Conservation (phyloP, 495 filamentous ascomycete genomes). For the Cudoniella acicularis region DNA sequence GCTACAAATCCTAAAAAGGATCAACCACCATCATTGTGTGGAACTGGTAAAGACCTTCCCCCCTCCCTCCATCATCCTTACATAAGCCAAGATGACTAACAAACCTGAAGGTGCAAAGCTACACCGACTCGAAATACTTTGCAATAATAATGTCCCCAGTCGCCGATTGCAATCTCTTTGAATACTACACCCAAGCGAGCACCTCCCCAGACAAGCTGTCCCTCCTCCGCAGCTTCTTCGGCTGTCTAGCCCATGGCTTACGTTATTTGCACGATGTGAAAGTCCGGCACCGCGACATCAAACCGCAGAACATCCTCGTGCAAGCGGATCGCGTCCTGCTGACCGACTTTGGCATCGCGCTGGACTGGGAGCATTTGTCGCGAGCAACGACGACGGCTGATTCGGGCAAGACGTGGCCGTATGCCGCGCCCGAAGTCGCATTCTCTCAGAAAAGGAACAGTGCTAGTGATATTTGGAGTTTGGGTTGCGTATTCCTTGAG, state of each 20-base stretch:
- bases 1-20: conserved; percentile 15
- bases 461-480: conserved; percentile 81
- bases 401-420: conserved; percentile 35
- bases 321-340: conserved; percentile 31
- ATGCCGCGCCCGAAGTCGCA: conserved; percentile 44
- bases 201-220: conserved; percentile 3
- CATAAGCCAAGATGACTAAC: too few species aligned
- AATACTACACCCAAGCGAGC: not conserved
- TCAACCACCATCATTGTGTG: conserved; percentile 15
- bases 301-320: conserved; percentile 44
- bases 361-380: conserved; percentile 27
- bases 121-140: conserved; percentile 17
- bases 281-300: conserved; percentile 46
- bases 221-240: conserved; percentile 12
- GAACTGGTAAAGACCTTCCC: conserved; percentile 1
- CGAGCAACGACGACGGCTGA: conserved; percentile 31
- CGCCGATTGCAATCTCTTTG: conserved; percentile 10
- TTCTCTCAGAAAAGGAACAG: conserved; percentile 32
- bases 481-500: conserved; percentile 92
- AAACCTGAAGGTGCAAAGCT: conserved; percentile 8
- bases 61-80: too few species aligned
- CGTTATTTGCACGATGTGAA: conserved; percentile 35
- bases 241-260: conserved; percentile 30
- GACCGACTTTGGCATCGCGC: conserved; percentile 43
- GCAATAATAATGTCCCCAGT: conserved; percentile 15